Evolutionary conservation across 495 filamentous ascomycete genomes (phyloP).

Genomic region (Daldinia childiae): DNA sequence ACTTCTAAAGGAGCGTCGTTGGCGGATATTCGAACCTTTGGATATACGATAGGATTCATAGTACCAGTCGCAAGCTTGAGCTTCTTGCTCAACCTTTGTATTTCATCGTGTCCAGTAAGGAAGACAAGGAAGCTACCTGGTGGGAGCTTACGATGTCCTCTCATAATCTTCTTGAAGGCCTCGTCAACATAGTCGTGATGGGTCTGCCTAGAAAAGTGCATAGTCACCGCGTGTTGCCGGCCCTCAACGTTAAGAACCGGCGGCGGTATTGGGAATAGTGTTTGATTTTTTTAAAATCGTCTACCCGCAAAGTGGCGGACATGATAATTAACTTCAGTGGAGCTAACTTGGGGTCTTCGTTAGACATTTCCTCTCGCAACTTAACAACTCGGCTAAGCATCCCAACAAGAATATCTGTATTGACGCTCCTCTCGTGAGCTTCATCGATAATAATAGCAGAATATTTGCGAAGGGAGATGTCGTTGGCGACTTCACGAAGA

Average conservation of each 20-base stretch:
- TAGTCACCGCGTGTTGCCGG: constrained; percentile 88
- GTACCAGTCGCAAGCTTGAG: constrained; percentile 75
- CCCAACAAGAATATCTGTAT: constrained; percentile 96
- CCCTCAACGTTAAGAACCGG: constrained; percentile 91
- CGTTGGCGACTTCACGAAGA: constrained; percentile 87
- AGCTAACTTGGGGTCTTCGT: constrained; percentile 63
- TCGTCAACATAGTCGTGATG: constrained; percentile 90
- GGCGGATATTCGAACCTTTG: constrained; percentile 76
- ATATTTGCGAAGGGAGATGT: constrained; percentile 92
- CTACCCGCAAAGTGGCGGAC: constrained; percentile 92
- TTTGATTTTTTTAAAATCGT: constrained; percentile 86
- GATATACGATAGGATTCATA: constrained; percentile 61
- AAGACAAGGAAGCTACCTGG: constrained; percentile 95
- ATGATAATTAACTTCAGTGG: constrained; percentile 96
- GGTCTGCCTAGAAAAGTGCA: constrained; percentile 87
- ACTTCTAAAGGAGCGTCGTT: constrained; percentile 82
- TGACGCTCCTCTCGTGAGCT: constrained; percentile 96
- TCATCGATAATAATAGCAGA: constrained; percentile 95
- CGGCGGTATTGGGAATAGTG: constrained; percentile 80
- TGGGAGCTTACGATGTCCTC: constrained; percentile 89
- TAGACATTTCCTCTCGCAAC: constrained; percentile 60
- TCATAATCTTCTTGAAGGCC: constrained; percentile 84
- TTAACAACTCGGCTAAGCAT: constrained; percentile 94
- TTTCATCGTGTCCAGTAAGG: constrained; percentile 93
- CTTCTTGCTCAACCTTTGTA: constrained; percentile 76